These are phyloP conservation scores for Pseudotsuga menziesii DNA, from an alignment of 75 land plant species.

Conservation along the genomic window DNA sequence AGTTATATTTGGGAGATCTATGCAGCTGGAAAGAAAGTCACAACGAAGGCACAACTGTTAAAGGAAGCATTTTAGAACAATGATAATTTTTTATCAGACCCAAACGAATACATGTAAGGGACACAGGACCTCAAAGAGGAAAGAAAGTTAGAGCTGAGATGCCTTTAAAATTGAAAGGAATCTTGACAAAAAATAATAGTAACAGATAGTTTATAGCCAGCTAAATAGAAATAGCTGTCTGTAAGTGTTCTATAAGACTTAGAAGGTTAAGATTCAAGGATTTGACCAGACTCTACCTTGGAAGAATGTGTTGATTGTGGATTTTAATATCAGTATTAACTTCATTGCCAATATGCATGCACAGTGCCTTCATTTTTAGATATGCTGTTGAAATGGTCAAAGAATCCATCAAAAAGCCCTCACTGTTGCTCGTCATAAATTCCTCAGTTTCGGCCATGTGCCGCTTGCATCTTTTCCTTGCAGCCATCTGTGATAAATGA, in stretches of 20 bases:
- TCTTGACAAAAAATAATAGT: not conserved
- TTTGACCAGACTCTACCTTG: slow-evolving; percentile 47
- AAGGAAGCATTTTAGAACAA: too few relatives aligned
- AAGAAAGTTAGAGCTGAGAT: too few relatives aligned
- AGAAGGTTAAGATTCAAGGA: not conserved
- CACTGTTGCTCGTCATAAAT: slow-evolving; percentile 55
- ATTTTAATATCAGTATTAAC: slow-evolving; percentile 76
- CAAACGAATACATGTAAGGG: not conserved
- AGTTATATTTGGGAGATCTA: slow-evolving; percentile 85
- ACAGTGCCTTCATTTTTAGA: slow-evolving; percentile 66
- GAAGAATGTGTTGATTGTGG: slow-evolving; percentile 77
- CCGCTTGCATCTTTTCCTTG: slow-evolving; percentile 62
- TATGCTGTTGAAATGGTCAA: slow-evolving; percentile 61
- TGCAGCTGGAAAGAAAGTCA: slow-evolving; percentile 50
- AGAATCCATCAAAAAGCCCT: slow-evolving; percentile 56
- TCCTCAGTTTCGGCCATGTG: slow-evolving; percentile 88
- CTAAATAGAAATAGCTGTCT: not conserved
- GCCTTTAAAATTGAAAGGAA: not conserved
- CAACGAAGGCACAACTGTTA: not conserved
- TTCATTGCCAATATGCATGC: slow-evolving; percentile 57
- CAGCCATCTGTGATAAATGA: slow-evolving; percentile 51
- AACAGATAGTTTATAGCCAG: not conserved
- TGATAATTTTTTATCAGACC: too few relatives aligned
- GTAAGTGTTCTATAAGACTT: not conserved
- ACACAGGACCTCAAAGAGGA: not conserved